These are phyloP conservation scores for Plasmodium vinckei DNA, from an alignment of 169 alveolate genomes.

Conservation along the genomic window DNA sequence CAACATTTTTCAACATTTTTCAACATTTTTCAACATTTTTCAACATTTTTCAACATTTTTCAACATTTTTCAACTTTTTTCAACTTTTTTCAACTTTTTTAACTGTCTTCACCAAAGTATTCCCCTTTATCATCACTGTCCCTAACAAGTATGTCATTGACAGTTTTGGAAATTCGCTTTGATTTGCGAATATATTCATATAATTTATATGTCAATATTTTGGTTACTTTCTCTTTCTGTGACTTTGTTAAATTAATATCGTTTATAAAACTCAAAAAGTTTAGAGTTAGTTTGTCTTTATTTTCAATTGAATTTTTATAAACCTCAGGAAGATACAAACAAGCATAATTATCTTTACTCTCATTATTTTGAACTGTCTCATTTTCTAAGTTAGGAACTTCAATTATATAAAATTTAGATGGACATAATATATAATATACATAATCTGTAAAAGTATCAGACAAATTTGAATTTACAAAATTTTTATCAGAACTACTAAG, in stretches of 20 bases:
- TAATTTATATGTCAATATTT: constrained; percentile 53
- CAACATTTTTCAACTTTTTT: too few species aligned
- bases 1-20: not conserved
- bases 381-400: not conserved
- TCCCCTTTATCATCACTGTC: not conserved
- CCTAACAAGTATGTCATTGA: constrained; percentile 1
- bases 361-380: not conserved
- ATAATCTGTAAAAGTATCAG: constrained; percentile 40
- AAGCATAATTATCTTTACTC: constrained; percentile 19
- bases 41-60: not conserved
- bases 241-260: constrained; percentile 26
- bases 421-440: constrained; percentile 61
- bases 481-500: not conserved
- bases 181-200: constrained; percentile 47
- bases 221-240: constrained; percentile 49
- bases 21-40: not conserved
- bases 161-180: constrained; percentile 18
- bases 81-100: not conserved
- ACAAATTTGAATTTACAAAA: constrained; percentile 2
- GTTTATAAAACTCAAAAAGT: constrained; percentile 26
- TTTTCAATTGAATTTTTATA: constrained; percentile 60
- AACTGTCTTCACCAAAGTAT: not conserved
- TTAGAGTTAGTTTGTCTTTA: constrained; percentile 27
- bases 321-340: constrained; percentile 66
- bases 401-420: constrained; percentile 38